Evolutionary conservation across 2,329 filamentous ascomycete species (phyloP).

Genomic region (Magnaporthiopsis rhizophila): DNA sequence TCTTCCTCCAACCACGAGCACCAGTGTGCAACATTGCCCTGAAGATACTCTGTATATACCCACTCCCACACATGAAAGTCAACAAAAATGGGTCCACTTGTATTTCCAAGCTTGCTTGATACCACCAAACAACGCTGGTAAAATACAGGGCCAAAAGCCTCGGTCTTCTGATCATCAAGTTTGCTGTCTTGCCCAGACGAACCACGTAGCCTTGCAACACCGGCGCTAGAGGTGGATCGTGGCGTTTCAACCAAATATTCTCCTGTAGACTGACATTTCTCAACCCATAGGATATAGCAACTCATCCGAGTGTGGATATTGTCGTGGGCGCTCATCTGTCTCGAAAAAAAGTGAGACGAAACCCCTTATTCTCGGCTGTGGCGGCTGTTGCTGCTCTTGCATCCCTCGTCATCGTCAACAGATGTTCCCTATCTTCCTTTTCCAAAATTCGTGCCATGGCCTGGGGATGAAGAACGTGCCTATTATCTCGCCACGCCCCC

Average conservation of each 20-base stretch:
- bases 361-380: neutral
- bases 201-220: neutral
- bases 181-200: neutral
- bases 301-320: slow-evolving; percentile 46
- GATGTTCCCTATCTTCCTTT: neutral
- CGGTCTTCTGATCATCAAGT: neutral
- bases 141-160: neutral
- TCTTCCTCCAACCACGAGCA: neutral
- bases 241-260: neutral
- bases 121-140: too few relatives aligned
- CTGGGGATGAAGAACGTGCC: neutral
- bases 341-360: neutral
- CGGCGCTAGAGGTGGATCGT: neutral
- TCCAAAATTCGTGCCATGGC: neutral
- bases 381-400: neutral
- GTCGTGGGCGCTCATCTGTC: slow-evolving; percentile 26
- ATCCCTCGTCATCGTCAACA: neutral
- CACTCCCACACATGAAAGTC: too few relatives aligned
- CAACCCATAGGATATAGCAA: slow-evolving; percentile 38
- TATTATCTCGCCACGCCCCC: neutral
- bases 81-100: too few relatives aligned
- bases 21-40: neutral
- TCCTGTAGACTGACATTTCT: neutral
- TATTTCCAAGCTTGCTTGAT: too few relatives aligned
- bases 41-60: too few relatives aligned